Evolutionary conservation across 257 asterid species (phyloP).

Genomic region (Primulina huaijiensis): DNA sequence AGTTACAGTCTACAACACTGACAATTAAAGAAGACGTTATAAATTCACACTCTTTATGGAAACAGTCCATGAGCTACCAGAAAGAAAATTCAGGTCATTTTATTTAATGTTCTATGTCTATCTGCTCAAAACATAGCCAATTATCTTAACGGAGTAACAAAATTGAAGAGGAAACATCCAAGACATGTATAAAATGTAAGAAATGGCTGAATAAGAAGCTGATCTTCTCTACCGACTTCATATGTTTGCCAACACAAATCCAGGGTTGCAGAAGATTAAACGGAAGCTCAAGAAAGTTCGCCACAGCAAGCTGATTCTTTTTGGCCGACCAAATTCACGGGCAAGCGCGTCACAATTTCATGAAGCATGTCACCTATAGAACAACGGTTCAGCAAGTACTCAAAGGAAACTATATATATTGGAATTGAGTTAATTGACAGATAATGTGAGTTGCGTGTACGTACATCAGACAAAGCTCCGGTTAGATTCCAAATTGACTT

Average conservation of each 20-base stretch:
- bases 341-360: constrained; percentile 31
- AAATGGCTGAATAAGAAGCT: not conserved
- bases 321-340: constrained; percentile 33
- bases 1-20: not conserved
- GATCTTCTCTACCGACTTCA: constrained; percentile 7
- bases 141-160: constrained; percentile 13
- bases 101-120: constrained; percentile 28
- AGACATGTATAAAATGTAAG: not conserved
- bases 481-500: constrained; percentile 37
- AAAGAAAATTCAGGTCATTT: not conserved
- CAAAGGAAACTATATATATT: not conserved
- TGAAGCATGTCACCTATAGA: constrained; percentile 25
- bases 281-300: constrained; percentile 16
- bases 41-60: not conserved
- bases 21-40: too few species aligned
- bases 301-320: constrained; percentile 8
- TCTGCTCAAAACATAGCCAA: constrained; percentile 9
- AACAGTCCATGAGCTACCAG: not conserved
- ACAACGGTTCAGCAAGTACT: constrained; percentile 2
- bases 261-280: not conserved
- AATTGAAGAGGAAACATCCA: constrained; percentile 1
- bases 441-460: constrained; percentile 6
- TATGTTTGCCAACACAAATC: not conserved
- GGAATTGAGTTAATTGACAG: not conserved
- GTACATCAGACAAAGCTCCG: constrained; percentile 45